These are phyloP conservation scores for Lepidium campestre DNA, from an alignment of 441 rosid genomes.

Conservation along the genomic window DNA sequence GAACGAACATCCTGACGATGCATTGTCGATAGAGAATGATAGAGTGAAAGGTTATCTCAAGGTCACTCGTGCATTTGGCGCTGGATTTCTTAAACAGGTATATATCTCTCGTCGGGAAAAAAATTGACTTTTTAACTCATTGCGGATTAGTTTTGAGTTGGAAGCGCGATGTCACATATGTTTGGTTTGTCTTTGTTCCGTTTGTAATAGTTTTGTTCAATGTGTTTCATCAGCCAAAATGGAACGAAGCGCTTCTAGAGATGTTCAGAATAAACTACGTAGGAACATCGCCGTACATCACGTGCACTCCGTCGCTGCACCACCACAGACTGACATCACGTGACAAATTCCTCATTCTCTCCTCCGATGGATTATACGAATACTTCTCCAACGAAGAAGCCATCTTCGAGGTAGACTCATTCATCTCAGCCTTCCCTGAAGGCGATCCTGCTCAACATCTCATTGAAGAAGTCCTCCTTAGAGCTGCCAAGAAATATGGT, in stretches of 20 bases:
- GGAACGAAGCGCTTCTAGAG: constrained; percentile 60
- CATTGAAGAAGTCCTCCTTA: constrained; percentile 48
- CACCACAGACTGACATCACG: constrained; percentile 47
- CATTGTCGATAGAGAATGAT: constrained; percentile 38
- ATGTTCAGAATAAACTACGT: constrained; percentile 56
- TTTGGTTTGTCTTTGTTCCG: neutral
- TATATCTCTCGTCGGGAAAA: too few species aligned
- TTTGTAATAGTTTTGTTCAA: neutral
- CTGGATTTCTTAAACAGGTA: constrained; percentile 67
- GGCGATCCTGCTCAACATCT: constrained; percentile 80
- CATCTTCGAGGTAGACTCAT: constrained; percentile 43
- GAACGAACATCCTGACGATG: constrained; percentile 58
- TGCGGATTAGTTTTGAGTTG: too few species aligned
- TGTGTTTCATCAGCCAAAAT: constrained; percentile 40
- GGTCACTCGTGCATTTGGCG: constrained; percentile 74
- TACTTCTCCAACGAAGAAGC: constrained; percentile 63
- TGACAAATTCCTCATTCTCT: constrained; percentile 53
- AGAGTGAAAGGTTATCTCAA: constrained; percentile 68
- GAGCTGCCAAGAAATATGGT: constrained; percentile 72
- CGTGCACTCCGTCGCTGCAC: constrained; percentile 48
- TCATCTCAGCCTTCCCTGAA: constrained; percentile 52
- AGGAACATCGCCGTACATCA: constrained; percentile 55
- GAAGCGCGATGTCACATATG: too few species aligned
- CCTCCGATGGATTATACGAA: constrained; percentile 64
- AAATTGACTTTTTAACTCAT: too few species aligned